Evolutionary conservation across 306 rosid species (phyloP).

Genomic region (Pterocarpus santalinus): DNA sequence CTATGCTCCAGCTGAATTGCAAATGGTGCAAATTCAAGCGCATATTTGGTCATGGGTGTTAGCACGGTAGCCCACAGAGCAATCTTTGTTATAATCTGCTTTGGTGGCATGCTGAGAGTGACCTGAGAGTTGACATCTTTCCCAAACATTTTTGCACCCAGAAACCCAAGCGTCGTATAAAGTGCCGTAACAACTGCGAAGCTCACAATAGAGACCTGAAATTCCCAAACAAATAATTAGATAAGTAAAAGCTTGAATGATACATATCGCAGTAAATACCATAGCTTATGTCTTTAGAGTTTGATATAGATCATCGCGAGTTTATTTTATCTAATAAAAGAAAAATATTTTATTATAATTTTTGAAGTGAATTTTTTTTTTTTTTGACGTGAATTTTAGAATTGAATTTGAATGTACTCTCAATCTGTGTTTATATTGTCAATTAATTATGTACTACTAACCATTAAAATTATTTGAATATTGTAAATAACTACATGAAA

Average conservation of each 20-base stretch:
- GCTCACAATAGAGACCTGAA: conserved; percentile 77
- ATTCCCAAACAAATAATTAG: background rate
- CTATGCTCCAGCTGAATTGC: conserved; percentile 70
- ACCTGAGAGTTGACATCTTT: conserved; percentile 66
- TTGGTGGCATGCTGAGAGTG: conserved; percentile 80
- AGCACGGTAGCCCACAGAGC: conserved; percentile 85
- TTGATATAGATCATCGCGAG: background rate
- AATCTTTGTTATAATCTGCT: conserved; percentile 57
- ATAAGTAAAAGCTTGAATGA: background rate
- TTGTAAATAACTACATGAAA: too few relatives aligned
- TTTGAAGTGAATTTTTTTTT: too few relatives aligned
- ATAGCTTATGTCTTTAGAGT: too few relatives aligned
- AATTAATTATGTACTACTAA: too few relatives aligned
- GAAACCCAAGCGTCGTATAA: conserved; percentile 57
- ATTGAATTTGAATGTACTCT: too few relatives aligned
- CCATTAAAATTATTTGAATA: too few relatives aligned
- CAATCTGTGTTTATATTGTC: too few relatives aligned
- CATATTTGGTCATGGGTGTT: conserved; percentile 84
- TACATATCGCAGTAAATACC: background rate
- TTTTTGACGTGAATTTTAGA: too few relatives aligned
- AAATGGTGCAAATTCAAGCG: conserved; percentile 77
- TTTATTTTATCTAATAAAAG: background rate
- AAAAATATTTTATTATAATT: too few relatives aligned
- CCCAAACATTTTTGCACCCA: conserved; percentile 84
- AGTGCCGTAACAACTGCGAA: conserved; percentile 62